phyloP scores from a whole-genome alignment of 371 early-diverging fungal genomes.

The Synchytrium microbalum region DNA sequence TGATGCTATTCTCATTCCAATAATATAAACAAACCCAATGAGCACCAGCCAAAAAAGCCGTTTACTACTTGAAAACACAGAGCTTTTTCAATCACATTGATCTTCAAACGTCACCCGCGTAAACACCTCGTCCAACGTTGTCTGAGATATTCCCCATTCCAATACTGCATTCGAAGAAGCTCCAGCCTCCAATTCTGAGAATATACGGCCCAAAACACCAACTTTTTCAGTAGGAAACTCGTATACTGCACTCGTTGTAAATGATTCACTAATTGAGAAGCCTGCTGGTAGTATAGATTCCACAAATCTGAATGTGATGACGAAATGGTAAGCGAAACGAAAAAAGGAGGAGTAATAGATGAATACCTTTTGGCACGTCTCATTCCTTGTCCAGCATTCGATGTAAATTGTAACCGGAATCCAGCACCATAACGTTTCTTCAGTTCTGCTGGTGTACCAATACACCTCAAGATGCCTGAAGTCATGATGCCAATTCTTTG shows the following conservation, averaged over 20 bases:
- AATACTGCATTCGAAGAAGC: neutral
- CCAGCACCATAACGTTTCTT: slow-evolving; percentile 38
- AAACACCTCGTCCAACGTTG: slow-evolving; percentile 9
- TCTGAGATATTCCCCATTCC: neutral
- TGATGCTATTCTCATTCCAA: too few species aligned
- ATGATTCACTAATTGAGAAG: slow-evolving; percentile 36
- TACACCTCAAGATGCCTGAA: slow-evolving; percentile 13
- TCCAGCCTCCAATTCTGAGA: slow-evolving; percentile 1
- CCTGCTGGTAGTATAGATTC: slow-evolving; percentile 45
- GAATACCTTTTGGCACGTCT: neutral
- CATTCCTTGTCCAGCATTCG: neutral
- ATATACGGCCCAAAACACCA: neutral
- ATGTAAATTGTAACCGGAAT: slow-evolving; percentile 46
- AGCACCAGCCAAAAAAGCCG: too few species aligned
- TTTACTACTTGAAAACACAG: too few species aligned
- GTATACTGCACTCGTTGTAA: slow-evolving; percentile 5
- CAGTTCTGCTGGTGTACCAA: slow-evolving; percentile 11
- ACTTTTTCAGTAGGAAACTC: neutral
- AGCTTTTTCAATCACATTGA: too few species aligned
- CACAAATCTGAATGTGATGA: slow-evolving; percentile 12
- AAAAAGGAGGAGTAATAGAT: neutral
- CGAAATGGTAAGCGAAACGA: neutral
- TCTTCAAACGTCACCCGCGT: neutral
- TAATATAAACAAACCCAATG: too few species aligned
- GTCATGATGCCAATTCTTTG: slow-evolving; percentile 22